These are phyloP conservation scores for Coelastrella sp. DNA, from an alignment of 139 green algal species.

Conservation along the genomic window DNA sequence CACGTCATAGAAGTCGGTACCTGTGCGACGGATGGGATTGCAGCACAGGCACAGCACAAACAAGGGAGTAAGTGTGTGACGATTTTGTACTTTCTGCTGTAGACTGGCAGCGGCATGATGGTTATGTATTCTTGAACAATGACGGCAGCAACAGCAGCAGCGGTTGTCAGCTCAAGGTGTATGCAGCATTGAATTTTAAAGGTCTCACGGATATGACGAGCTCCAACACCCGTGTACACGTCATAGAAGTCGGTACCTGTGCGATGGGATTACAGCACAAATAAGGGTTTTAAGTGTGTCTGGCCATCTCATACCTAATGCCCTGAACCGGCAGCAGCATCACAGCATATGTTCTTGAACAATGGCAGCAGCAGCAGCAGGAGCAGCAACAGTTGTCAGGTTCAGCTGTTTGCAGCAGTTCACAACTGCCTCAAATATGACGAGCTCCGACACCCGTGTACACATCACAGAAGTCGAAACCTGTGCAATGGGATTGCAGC, in stretches of 20 bases:
- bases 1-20: conserved; percentile 75
- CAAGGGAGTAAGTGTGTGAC: not conserved
- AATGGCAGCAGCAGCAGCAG: too few species aligned
- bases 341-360: too few species aligned
- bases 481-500: not conserved
- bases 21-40: not conserved
- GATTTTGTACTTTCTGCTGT: too few species aligned
- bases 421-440: conserved; percentile 69
- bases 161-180: too few species aligned
- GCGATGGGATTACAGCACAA: not conserved
- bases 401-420: conserved; percentile 45
- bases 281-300: not conserved
- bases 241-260: conserved; percentile 73
- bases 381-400: too few species aligned
- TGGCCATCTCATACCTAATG: too few species aligned
- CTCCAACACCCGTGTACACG: conserved; percentile 68
- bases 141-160: too few species aligned
- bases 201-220: conserved; percentile 66
- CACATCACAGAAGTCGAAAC: conserved; percentile 74
- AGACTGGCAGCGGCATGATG: too few species aligned
- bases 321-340: too few species aligned
- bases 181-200: conserved; percentile 67
- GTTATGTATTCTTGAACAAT: too few species aligned
- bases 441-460: conserved; percentile 68
- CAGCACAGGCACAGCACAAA: not conserved